phyloP scores from a whole-genome alignment of 257 asterid species.

The Ilex asprella region DNA sequence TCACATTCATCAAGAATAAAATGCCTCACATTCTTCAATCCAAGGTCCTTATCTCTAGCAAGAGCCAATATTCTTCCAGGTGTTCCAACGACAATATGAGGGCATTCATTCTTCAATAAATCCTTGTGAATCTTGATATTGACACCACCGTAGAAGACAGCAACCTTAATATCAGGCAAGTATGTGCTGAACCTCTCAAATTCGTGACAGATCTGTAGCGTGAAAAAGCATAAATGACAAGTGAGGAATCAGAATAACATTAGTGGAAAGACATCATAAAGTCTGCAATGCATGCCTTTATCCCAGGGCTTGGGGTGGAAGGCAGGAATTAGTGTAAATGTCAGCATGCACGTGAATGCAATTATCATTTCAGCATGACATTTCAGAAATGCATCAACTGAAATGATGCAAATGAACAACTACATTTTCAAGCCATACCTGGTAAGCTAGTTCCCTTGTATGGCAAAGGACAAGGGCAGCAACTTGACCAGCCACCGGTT shows the following conservation, averaged over 20 bases:
- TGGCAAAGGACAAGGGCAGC: not conserved
- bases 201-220: conserved; percentile 47
- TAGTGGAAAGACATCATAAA: not conserved
- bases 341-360: not conserved
- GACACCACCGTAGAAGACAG: conserved; percentile 56
- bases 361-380: not conserved
- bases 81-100: conserved; percentile 62
- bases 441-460: not conserved
- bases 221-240: not conserved
- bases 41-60: conserved; percentile 47
- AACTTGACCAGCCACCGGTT: not conserved
- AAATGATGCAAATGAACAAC: not conserved
- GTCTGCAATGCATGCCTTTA: not conserved
- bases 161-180: conserved; percentile 44
- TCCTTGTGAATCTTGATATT: conserved; percentile 45
- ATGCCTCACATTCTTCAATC: conserved; percentile 51
- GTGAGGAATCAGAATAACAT: not conserved
- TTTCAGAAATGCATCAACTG: not conserved
- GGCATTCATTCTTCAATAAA: conserved; percentile 52
- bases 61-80: conserved; percentile 55
- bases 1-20: conserved; percentile 56
- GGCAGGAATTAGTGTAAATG: not conserved
- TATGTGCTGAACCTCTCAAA: conserved; percentile 53
- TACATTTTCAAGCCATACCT: not conserved
- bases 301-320: too few species aligned